Conservation (phyloP, 2,329 filamentous ascomycete species). For the Paraconiothyrium sp. region DNA sequence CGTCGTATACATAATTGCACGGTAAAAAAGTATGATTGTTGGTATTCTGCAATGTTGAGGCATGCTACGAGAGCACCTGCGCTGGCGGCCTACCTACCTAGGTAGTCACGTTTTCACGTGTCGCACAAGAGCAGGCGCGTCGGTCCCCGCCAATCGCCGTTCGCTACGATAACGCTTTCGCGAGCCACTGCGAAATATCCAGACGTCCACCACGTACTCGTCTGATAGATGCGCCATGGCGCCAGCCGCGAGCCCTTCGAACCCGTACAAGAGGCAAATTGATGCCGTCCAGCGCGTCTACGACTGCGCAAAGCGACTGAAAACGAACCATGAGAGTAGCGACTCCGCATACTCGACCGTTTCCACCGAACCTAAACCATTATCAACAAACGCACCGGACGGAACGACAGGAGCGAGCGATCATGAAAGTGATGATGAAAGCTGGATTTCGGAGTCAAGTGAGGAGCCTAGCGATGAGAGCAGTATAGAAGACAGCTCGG, state of each 20-base stretch:
- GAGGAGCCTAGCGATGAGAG: slow-evolving; percentile 50
- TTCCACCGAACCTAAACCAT: slow-evolving; percentile 30
- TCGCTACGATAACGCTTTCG: not conserved
- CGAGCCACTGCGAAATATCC: not conserved
- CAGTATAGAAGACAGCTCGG: slow-evolving; percentile 38
- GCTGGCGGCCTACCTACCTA: not conserved
- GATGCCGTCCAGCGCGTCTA: slow-evolving; percentile 13
- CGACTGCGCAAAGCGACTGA: slow-evolving; percentile 37
- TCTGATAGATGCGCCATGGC: slow-evolving; percentile 12
- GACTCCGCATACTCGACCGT: slow-evolving; percentile 32
- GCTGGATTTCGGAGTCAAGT: slow-evolving; percentile 46
- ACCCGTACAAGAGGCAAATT: slow-evolving; percentile 14
- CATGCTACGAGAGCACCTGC: not conserved
- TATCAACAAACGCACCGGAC: slow-evolving; percentile 28
- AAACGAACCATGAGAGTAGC: slow-evolving; percentile 31
- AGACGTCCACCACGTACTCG: not conserved
- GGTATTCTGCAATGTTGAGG: not conserved
- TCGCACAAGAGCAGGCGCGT: not conserved
- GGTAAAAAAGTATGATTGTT: slow-evolving; percentile 6
- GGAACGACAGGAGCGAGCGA: slow-evolving; percentile 33
- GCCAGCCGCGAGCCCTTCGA: slow-evolving; percentile 10
- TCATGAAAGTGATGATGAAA: slow-evolving; percentile 33
- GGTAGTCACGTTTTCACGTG: not conserved
- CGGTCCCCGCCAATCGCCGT: not conserved
- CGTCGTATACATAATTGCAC: slow-evolving; percentile 22